phyloP scores from a whole-genome alignment of 2,329 filamentous ascomycete genomes.

The Penicillium sp. region DNA sequence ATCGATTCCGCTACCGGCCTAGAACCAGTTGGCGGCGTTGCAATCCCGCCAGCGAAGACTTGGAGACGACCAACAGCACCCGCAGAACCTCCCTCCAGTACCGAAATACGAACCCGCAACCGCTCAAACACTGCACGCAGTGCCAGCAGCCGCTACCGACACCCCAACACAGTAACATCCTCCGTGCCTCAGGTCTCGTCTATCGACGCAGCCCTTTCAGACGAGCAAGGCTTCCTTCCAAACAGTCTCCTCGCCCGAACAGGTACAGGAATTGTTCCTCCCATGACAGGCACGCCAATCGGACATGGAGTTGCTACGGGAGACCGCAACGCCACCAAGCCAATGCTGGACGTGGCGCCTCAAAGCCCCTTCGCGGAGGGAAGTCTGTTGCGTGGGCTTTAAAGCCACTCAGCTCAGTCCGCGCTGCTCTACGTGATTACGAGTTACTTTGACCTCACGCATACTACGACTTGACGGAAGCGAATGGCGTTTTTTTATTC shows the following conservation, averaged over 20 bases:
- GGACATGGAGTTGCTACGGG: constrained; percentile 49
- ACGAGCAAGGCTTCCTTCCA: constrained; percentile 35
- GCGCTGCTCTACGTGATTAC: neutral
- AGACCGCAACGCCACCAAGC: constrained; percentile 43
- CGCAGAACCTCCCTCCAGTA: constrained; percentile 18
- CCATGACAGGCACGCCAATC: constrained; percentile 24
- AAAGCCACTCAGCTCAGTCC: neutral
- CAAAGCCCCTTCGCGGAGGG: constrained; percentile 51
- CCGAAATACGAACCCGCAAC: constrained; percentile 27
- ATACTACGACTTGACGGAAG: neutral
- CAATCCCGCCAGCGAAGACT: constrained; percentile 44
- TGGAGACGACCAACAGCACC: constrained; percentile 41
- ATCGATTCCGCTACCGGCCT: constrained; percentile 50
- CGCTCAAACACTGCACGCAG: constrained; percentile 44
- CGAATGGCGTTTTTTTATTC: neutral
- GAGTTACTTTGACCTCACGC: neutral
- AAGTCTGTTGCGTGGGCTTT: constrained; percentile 47
- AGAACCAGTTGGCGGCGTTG: constrained; percentile 40
- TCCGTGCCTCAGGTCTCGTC: constrained; percentile 22
- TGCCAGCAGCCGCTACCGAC: constrained; percentile 23
- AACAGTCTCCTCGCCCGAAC: constrained; percentile 45
- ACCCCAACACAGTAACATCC: constrained; percentile 15
- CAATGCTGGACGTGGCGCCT: constrained; percentile 49
- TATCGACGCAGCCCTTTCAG: constrained; percentile 1
- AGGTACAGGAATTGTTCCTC: constrained; percentile 23